A percentile compares a stretch with the other conserved stretches of the same genome.
Evolutionary conservation across 2,329 filamentous ascomycete species (phyloP).

Genomic region (Coleophoma eucalyptorum): DNA sequence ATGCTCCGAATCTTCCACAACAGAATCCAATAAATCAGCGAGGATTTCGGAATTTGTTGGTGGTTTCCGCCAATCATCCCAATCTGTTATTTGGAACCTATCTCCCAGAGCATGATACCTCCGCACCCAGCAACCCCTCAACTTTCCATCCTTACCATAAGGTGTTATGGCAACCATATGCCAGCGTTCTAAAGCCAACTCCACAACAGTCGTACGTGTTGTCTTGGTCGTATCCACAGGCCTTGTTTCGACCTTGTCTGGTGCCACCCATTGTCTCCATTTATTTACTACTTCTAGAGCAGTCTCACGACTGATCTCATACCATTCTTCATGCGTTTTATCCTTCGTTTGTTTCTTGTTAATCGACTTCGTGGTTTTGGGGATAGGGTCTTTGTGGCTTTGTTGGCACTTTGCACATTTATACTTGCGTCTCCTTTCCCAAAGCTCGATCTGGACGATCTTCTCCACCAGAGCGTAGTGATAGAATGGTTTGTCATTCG

Average conservation of each 20-base stretch:
- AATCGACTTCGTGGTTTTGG: no score
- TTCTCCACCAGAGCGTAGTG: conserved; percentile 7
- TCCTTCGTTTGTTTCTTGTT: neutral
- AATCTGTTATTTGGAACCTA: neutral
- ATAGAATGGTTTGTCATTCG: neutral
- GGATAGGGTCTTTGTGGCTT: neutral
- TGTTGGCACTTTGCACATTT: conserved; percentile 1
- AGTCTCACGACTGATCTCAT: neutral
- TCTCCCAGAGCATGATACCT: neutral
- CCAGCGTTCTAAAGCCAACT: neutral
- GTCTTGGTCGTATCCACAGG: neutral
- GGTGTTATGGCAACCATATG: neutral
- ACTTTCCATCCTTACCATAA: neutral
- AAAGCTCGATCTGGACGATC: conserved; percentile 4
- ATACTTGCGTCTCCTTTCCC: neutral
- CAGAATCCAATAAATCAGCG: neutral
- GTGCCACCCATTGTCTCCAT: conserved; percentile 27
- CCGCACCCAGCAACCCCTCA: neutral
- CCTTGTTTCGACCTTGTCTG: neutral
- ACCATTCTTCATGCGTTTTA: conserved; percentile 4
- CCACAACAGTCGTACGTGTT: neutral
- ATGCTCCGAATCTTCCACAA: neutral
- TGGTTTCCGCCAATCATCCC: neutral
- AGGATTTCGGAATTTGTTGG: neutral
- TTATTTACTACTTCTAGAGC: conserved; percentile 5